phyloP scores from a whole-genome alignment of 2,329 filamentous ascomycete genomes.

The Aotearoamyces nothofagi region DNA sequence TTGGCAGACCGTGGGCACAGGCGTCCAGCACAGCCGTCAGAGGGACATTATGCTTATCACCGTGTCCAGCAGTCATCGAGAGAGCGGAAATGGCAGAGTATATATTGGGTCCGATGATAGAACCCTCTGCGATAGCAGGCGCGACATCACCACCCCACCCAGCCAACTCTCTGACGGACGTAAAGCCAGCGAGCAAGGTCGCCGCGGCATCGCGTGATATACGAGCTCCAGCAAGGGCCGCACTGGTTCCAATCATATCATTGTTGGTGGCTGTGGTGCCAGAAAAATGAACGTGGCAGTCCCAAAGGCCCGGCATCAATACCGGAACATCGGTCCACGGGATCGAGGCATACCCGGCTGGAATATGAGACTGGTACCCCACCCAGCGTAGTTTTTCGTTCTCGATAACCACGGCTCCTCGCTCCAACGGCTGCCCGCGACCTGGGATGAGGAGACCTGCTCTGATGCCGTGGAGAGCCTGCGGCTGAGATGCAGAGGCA shows the following conservation, averaged over 20 bases:
- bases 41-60: conserved; percentile 26
- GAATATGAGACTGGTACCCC: conserved; percentile 18
- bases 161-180: conserved; percentile 31
- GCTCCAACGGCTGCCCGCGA: conserved; percentile 24
- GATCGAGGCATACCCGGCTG: conserved; percentile 18
- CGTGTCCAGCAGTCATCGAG: conserved; percentile 32
- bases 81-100: conserved; percentile 29
- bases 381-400: conserved; percentile 25
- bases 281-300: conserved; percentile 32
- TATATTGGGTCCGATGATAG: conserved; percentile 30
- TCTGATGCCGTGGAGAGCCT: conserved; percentile 6
- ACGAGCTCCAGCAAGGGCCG: conserved; percentile 24
- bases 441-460: conserved; percentile 30
- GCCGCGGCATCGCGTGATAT: conserved; percentile 24
- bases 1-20: conserved; percentile 17
- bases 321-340: conserved; percentile 23
- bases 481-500: not conserved
- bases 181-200: conserved; percentile 32
- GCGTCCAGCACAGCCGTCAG: conserved; percentile 19
- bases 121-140: conserved; percentile 26
- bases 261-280: conserved; percentile 18
- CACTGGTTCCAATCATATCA: conserved; percentile 9
- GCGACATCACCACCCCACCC: conserved; percentile 29
- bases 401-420: conserved; percentile 24
- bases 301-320: conserved; percentile 36